Conservation (phyloP, 2,329 filamentous ascomycete genomes). For the Penicillium sp. region DNA sequence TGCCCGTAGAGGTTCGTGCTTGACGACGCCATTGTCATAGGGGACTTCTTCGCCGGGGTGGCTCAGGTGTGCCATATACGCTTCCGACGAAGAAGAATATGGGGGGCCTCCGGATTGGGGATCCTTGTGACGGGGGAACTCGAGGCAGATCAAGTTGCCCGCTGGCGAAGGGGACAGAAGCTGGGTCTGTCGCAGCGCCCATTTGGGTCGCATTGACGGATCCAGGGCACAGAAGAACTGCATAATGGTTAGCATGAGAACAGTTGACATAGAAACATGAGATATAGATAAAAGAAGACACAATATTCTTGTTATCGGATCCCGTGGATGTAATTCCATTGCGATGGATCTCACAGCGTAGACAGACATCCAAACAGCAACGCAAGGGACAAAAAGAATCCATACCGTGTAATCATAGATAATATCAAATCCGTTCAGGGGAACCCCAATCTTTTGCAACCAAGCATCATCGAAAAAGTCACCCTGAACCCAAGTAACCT, state of each 20-base stretch:
- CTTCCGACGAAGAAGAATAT: slow-evolving; percentile 58
- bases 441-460: slow-evolving; percentile 29
- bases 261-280: not conserved
- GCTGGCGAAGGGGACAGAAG: slow-evolving; percentile 42
- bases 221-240: slow-evolving; percentile 56
- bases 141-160: slow-evolving; percentile 56
- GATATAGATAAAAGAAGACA: not conserved
- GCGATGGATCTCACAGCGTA: not conserved
- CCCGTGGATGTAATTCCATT: not conserved
- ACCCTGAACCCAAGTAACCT: slow-evolving; percentile 36
- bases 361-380: not conserved
- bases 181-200: slow-evolving; percentile 49
- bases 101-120: slow-evolving; percentile 61
- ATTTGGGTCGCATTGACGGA: slow-evolving; percentile 47
- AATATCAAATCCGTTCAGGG: slow-evolving; percentile 37
- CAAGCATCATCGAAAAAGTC: slow-evolving; percentile 42
- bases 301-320: not conserved
- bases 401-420: slow-evolving; percentile 57
- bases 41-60: slow-evolving; percentile 59
- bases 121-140: slow-evolving; percentile 68
- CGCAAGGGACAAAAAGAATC: slow-evolving; percentile 4
- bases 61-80: slow-evolving; percentile 63
- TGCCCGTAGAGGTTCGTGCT: slow-evolving; percentile 41
- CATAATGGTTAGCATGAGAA: slow-evolving; percentile 9
- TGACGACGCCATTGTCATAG: slow-evolving; percentile 51